These are phyloP conservation scores for Macrolepiota albuminosa DNA, from an alignment of 768 basidiomycete genomes.

Conservation along the genomic window DNA sequence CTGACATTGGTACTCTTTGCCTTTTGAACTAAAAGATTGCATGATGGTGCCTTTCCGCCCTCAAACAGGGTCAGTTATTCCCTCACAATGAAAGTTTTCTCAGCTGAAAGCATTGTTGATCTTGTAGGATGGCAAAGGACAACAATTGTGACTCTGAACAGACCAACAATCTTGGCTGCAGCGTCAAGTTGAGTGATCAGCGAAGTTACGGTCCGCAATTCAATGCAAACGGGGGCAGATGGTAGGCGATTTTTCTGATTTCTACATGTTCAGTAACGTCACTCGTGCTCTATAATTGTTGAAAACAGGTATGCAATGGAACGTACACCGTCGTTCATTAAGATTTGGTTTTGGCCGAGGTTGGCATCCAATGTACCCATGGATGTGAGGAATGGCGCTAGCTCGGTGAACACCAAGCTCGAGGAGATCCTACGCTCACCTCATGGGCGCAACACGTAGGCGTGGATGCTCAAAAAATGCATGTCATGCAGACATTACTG, in stretches of 20 bases:
- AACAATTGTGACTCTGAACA: slow-evolving; percentile 47
- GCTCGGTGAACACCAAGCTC: no score
- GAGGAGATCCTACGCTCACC: slow-evolving; percentile 21
- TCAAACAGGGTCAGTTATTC: slow-evolving; percentile 38
- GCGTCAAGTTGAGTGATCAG: slow-evolving; percentile 36
- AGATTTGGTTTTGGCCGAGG: no score
- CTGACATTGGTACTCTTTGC: neutral
- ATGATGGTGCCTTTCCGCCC: slow-evolving; percentile 43
- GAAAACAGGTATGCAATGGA: no score
- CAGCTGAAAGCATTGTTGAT: neutral
- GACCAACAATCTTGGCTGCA: slow-evolving; percentile 53
- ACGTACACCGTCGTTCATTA: no score
- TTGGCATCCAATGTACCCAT: no score
- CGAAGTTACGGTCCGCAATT: slow-evolving; percentile 55
- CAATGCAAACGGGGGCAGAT: slow-evolving; percentile 59
- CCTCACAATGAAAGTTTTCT: neutral
- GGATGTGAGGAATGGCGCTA: no score
- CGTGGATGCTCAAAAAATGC: slow-evolving; percentile 43
- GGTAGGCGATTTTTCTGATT: slow-evolving; percentile 30
- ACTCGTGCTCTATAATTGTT: no score
- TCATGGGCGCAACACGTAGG: slow-evolving; percentile 73
- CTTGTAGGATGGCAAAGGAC: slow-evolving; percentile 27
- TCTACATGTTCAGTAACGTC: neutral
- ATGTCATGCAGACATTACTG: slow-evolving; percentile 79
- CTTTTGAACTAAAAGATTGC: slow-evolving; percentile 36